These are phyloP conservation scores for Colletotrichum sp. DNA, from an alignment of 2,329 filamentous ascomycete genomes.

Conservation along the genomic window DNA sequence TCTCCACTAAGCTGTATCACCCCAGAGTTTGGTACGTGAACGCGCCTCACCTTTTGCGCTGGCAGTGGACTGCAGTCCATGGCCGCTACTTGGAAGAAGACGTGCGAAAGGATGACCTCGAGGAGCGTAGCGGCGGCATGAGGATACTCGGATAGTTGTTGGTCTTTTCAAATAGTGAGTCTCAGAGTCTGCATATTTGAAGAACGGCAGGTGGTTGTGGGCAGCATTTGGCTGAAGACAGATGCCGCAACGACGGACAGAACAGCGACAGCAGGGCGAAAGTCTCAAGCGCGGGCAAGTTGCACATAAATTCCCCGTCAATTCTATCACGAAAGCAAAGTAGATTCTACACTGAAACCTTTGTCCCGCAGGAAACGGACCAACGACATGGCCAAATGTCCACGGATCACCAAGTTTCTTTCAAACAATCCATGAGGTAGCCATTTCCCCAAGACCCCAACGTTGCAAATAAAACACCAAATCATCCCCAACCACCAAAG, in stretches of 20 bases:
- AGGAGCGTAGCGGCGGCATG: not conserved
- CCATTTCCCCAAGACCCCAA: not conserved
- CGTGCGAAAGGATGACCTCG: not conserved
- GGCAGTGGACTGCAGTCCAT: not conserved
- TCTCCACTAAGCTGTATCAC: not conserved
- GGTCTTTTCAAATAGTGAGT: not conserved
- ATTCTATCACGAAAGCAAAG: not conserved
- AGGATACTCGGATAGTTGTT: not conserved
- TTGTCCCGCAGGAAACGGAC: not conserved
- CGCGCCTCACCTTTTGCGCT: not conserved
- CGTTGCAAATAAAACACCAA: not conserved
- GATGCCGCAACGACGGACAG: not conserved
- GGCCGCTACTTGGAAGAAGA: not conserved
- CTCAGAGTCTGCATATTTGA: not conserved
- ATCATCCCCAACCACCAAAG: not conserved
- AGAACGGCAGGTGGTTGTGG: fast-evolving
- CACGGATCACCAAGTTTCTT: not conserved
- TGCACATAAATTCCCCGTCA: not conserved
- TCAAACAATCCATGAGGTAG: not conserved
- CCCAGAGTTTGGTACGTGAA: not conserved
- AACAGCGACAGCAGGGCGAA: not conserved
- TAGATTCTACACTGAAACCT: not conserved
- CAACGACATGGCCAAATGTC: not conserved
- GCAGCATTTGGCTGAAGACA: not conserved
- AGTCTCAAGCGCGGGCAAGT: not conserved